phyloP scores from a whole-genome alignment of 306 rosid species.

The Dalbergia cultrata region DNA sequence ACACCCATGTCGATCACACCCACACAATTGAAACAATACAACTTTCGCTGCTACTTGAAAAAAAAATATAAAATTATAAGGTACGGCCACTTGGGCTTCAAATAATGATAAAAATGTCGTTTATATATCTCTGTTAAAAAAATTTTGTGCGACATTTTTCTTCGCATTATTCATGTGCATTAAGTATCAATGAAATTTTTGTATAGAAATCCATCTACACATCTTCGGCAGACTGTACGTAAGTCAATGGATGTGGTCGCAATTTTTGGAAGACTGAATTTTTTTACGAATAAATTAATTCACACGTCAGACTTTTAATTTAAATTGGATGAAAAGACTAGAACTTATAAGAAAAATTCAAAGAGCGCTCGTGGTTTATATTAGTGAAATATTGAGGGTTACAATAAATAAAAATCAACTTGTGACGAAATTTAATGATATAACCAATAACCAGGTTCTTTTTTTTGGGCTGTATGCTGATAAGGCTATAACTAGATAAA shows the following conservation, averaged over 20 bases:
- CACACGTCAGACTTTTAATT: not conserved
- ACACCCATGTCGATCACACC: too few relatives aligned
- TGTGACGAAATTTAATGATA: not conserved
- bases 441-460: not conserved
- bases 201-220: not conserved
- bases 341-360: not conserved
- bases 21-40: too few relatives aligned
- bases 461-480: too few relatives aligned
- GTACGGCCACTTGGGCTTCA: not conserved
- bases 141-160: not conserved
- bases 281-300: not conserved
- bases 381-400: not conserved
- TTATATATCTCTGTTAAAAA: not conserved
- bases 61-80: too few relatives aligned
- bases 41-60: too few relatives aligned
- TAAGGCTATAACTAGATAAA: not conserved
- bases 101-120: not conserved
- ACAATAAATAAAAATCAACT: not conserved
- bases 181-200: too few relatives aligned
- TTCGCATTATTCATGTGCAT: not conserved
- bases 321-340: not conserved
- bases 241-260: not conserved
- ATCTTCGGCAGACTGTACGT: too few relatives aligned
- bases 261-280: not conserved
- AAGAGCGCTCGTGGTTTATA: not conserved